These are phyloP conservation scores for Coriaria nepalensis DNA, from an alignment of 306 rosid species.

Conservation along the genomic window DNA sequence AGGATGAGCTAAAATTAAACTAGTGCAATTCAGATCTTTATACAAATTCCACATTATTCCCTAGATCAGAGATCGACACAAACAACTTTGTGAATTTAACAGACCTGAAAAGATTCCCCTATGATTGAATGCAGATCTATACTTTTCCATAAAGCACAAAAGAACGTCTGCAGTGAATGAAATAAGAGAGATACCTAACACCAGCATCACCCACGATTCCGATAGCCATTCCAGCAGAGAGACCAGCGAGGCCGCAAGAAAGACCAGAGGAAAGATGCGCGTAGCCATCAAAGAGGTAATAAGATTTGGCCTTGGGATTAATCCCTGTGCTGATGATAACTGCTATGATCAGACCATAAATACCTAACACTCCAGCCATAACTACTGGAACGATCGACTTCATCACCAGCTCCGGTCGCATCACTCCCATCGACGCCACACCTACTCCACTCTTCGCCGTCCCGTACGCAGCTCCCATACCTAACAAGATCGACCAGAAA, in stretches of 20 bases:
- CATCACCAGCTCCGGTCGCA: constrained; percentile 60
- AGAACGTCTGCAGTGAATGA: too few species aligned
- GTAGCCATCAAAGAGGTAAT: constrained; percentile 47
- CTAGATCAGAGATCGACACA: too few species aligned
- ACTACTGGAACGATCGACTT: constrained; percentile 56
- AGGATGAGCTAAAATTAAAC: too few species aligned
- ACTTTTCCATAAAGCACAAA: too few species aligned
- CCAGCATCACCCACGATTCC: constrained; percentile 60
- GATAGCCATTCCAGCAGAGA: constrained; percentile 52
- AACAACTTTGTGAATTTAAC: too few species aligned
- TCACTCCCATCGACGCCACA: constrained; percentile 55
- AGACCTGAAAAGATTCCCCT: too few species aligned
- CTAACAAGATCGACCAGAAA: constrained; percentile 11
- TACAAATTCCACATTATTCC: too few species aligned
- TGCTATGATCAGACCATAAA: constrained; percentile 45
- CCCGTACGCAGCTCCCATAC: constrained; percentile 57
- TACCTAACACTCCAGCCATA: constrained; percentile 52
- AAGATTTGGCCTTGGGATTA: constrained; percentile 52
- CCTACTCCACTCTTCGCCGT: constrained; percentile 54
- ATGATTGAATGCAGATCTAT: too few species aligned
- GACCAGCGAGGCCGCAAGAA: constrained; percentile 52
- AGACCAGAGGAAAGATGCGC: constrained; percentile 52
- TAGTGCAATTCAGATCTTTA: too few species aligned
- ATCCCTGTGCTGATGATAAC: constrained; percentile 49
- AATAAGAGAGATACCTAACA: constrained; percentile 24